Conservation (phyloP, 1,139 yeast genomes). For the Pichia kudriavzevii region DNA sequence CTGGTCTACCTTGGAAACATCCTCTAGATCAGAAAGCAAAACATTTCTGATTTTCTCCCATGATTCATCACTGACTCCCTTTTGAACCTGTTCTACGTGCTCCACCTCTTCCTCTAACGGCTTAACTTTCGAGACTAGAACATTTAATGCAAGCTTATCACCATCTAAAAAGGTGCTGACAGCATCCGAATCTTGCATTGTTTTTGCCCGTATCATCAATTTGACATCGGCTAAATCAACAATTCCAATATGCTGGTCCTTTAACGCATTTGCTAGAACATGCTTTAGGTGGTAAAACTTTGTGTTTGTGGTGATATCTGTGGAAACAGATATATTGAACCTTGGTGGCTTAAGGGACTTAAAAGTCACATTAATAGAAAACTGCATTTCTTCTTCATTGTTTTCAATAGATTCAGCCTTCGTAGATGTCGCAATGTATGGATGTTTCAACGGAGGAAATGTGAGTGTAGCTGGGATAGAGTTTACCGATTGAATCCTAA, state of each 20-base stretch:
- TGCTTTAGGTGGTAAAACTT: constrained; percentile 35
- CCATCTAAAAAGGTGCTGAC: constrained; percentile 12
- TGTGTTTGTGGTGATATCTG: constrained; percentile 23
- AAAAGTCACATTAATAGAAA: constrained; percentile 25
- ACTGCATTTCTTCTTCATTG: constrained; percentile 1
- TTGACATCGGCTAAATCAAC: constrained; percentile 30
- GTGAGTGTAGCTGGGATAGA: constrained; percentile 12
- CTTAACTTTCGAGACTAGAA: constrained; percentile 28
- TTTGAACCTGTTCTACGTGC: not conserved
- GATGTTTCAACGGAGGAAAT: constrained; percentile 16
- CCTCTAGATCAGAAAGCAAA: constrained; percentile 20
- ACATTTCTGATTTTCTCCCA: constrained; percentile 22
- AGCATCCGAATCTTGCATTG: constrained; percentile 34
- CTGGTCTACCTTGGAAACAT: constrained; percentile 11
- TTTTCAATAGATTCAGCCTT: constrained; percentile 3
- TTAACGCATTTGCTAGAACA: constrained; percentile 18
- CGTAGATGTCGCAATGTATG: constrained; percentile 13
- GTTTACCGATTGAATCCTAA: constrained; percentile 2
- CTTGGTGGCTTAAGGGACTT: constrained; percentile 43
- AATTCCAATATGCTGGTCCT: constrained; percentile 13
- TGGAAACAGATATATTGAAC: constrained; percentile 26
- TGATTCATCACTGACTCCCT: constrained; percentile 9
- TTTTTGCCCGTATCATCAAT: constrained; percentile 41
- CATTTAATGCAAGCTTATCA: constrained; percentile 27
- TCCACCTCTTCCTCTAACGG: constrained; percentile 2